phyloP scores from a whole-genome alignment of 2,329 filamentous ascomycete species.

The Chrysoporthe cubensis region DNA sequence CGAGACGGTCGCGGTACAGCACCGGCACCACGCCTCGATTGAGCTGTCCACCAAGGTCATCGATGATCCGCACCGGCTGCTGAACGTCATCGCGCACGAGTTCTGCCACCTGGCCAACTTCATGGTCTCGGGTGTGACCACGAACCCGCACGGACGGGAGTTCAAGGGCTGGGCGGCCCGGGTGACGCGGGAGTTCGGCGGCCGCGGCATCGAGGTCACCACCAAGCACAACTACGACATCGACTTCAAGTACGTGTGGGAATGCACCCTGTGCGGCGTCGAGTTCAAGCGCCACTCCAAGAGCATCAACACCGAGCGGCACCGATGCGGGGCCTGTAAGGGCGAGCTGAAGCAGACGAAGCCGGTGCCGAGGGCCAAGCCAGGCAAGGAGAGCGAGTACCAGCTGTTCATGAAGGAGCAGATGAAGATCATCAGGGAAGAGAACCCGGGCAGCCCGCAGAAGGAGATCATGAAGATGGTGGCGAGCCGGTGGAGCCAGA shows the following conservation, averaged over 20 bases:
- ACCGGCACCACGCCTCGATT: slow-evolving; percentile 72
- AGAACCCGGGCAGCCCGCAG: slow-evolving; percentile 61
- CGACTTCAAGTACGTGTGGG: slow-evolving; percentile 90
- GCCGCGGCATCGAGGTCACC: slow-evolving; percentile 74
- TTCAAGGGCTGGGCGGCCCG: slow-evolving; percentile 77
- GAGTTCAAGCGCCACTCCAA: slow-evolving; percentile 85
- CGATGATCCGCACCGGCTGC: slow-evolving; percentile 72
- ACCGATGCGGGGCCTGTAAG: slow-evolving; percentile 80
- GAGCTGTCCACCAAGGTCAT: slow-evolving; percentile 91
- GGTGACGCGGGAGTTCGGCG: slow-evolving; percentile 59
- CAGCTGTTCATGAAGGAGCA: slow-evolving; percentile 67
- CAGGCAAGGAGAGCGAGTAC: slow-evolving; percentile 46
- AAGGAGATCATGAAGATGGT: slow-evolving; percentile 73
- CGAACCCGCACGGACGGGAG: slow-evolving; percentile 79
- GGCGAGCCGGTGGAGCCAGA: slow-evolving; percentile 63
- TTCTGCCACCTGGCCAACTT: slow-evolving; percentile 95
- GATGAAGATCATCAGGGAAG: slow-evolving; percentile 62
- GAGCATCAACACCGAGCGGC: slow-evolving; percentile 74
- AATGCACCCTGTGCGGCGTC: slow-evolving; percentile 68
- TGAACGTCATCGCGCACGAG: slow-evolving; percentile 94
- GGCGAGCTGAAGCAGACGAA: slow-evolving; percentile 74
- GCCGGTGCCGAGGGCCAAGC: slow-evolving; percentile 64
- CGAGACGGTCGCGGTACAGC: slow-evolving; percentile 32
- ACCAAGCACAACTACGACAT: slow-evolving; percentile 91
- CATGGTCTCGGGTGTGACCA: slow-evolving; percentile 77